Base-by-base conservation (phyloP, 2,329 filamentous ascomycete species). In the Epichloe coenophiala region DNA sequence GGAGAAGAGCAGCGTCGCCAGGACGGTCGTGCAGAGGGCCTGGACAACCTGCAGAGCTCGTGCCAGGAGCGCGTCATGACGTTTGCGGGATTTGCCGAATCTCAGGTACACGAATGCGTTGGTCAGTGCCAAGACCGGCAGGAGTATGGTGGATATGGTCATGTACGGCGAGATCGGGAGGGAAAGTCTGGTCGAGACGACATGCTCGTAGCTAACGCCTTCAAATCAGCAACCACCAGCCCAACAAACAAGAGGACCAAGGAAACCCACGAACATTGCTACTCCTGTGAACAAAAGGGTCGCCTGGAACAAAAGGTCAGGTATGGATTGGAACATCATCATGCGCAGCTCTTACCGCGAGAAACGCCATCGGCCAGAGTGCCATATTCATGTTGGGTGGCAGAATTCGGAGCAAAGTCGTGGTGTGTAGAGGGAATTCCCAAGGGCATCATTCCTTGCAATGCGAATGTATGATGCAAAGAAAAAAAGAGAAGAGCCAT, bases 1-100 rank as follows among this genome's bases (percentile, higher is more conserved):
- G n/a, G 54, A 56, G 46, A 56, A 52, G 45, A 56, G 54, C 8
- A 57, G 51, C 13, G 55, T 56, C n/a, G 54, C 54, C 21, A 57
- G 8, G 35, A 54, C 51, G 9, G 47, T 53, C 19, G 38, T 53
- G 15, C 46, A 13, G 31, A 54, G 49, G 37, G 43, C 54, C n/a
- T 56, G 54, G 5, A 45, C 35, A 15, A 33, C 47, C 5, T 56
- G 54, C 19, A 56, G 31, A 12, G 44, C 37, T 36, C 23, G 19
- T 8, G 46, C 50, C 6, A 51, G 13, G 36, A 49, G 12, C 8
- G n/a, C 35, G 37, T 41, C 15, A 2, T 19, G 46, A 5, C 40
- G 45, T n/a, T 31, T 15, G 15, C 17, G 7, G 13, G 49, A 45
- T 8, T 17, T 13, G 7, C 17, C 37, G 42, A 45, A 37, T 13